These are phyloP conservation scores for Nymphaea thermarum DNA, from an alignment of 164 flowering plant genomes.

Conservation along the genomic window DNA sequence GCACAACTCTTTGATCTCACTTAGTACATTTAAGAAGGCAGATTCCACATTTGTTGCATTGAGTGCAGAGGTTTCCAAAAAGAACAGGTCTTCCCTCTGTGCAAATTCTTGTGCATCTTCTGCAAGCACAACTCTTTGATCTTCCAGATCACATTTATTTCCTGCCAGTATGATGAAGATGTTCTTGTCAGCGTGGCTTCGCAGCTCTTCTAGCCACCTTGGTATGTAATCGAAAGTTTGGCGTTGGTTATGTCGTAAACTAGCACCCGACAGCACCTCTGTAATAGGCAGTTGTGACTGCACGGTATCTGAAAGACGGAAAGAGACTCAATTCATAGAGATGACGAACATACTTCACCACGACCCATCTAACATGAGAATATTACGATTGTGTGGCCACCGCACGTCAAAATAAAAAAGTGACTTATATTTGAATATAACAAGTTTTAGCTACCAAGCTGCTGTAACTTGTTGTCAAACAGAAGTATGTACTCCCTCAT, in stretches of 20 bases:
- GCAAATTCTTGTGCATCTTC: conserved; percentile 87
- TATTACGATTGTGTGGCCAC: too few relatives aligned
- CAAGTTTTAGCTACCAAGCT: too few relatives aligned
- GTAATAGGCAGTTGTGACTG: conserved; percentile 83
- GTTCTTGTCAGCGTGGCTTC: conserved; percentile 81
- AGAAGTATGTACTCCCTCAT: too few relatives aligned
- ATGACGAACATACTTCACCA: too few relatives aligned
- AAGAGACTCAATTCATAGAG: not conserved
- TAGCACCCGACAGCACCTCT: conserved; percentile 84
- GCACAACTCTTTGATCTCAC: conserved; percentile 61
- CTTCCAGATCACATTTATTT: conserved; percentile 63
- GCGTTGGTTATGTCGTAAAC: conserved; percentile 76
- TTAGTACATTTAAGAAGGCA: conserved; percentile 58
- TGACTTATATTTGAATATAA: not conserved
- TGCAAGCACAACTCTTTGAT: conserved; percentile 53
- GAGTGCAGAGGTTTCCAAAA: conserved; percentile 77
- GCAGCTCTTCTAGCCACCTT: conserved; percentile 79
- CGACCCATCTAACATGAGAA: too few relatives aligned
- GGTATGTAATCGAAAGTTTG: conserved; percentile 82
- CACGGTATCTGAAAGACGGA: conserved; percentile 47
- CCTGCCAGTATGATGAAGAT: conserved; percentile 75
- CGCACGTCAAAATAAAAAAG: not conserved
- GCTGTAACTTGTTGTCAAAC: too few relatives aligned
- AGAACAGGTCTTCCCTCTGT: conserved; percentile 66
- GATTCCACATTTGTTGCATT: conserved; percentile 60